phyloP scores from a whole-genome alignment of 2,329 filamentous ascomycete species.

The Diaporthe helianthi region DNA sequence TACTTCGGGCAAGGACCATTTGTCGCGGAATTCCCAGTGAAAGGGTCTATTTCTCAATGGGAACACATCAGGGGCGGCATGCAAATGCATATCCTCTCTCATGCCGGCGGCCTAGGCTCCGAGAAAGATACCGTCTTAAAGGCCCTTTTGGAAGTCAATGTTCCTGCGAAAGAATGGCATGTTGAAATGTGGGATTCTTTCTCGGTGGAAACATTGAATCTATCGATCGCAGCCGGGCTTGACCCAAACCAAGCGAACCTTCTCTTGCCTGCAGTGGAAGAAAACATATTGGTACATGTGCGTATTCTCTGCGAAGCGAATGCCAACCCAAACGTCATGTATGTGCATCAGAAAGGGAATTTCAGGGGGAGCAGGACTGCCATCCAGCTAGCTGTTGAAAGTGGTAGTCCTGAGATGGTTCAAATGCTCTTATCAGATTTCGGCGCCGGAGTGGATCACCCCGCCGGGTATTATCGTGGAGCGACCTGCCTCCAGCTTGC shows the following conservation, averaged over 20 bases:
- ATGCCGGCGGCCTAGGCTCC: accelerated
- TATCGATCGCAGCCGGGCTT: not conserved
- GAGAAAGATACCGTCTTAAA: not conserved
- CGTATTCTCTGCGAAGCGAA: not conserved
- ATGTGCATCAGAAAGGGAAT: too few species aligned
- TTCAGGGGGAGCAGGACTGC: not conserved
- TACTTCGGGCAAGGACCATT: not conserved
- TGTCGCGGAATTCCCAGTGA: not conserved
- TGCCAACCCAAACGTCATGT: not conserved
- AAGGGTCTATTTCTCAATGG: too few species aligned
- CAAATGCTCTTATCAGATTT: not conserved
- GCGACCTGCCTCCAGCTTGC: not conserved
- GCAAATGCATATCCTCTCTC: not conserved
- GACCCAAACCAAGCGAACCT: accelerated
- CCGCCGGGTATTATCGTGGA: not conserved
- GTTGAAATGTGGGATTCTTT: not conserved
- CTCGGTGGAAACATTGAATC: not conserved
- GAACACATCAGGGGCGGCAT: too few species aligned
- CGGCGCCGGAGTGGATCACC: not conserved
- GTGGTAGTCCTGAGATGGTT: not conserved
- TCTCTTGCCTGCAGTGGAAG: accelerated
- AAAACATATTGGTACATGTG: not conserved
- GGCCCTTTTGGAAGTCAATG: not conserved
- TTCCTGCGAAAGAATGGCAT: not conserved
- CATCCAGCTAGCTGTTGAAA: not conserved